Percentiles rank a stretch among this genome's conserved stretches.
Evolutionary conservation across 129 eudicot genomes (phyloP).

Genomic region (Deinandra increscens): DNA sequence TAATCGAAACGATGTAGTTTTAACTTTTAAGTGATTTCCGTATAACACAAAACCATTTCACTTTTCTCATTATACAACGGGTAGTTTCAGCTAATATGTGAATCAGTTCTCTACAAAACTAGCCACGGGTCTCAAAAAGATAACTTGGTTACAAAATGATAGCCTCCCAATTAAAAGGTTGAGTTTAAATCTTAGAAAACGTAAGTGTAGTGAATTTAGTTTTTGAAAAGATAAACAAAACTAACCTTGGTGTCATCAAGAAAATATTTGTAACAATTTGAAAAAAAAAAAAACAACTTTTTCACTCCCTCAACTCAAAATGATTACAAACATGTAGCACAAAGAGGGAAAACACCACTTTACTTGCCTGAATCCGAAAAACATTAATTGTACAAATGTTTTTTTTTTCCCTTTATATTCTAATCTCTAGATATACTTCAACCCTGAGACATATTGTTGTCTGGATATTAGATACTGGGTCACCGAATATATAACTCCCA

Average conservation of each 20-base stretch:
- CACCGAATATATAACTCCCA: conserved; percentile 83
- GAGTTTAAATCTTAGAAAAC: too few relatives aligned
- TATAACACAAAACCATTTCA: too few relatives aligned
- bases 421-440: conserved; percentile 77
- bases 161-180: too few relatives aligned
- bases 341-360: conserved; percentile 17
- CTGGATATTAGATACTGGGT: conserved; percentile 88
- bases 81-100: too few relatives aligned
- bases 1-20: too few relatives aligned
- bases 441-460: conserved; percentile 87
- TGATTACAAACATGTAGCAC: conserved; percentile 27
- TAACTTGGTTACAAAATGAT: too few relatives aligned
- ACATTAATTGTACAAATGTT: conserved; percentile 40
- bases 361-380: conserved; percentile 30
- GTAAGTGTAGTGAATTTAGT: too few relatives aligned
- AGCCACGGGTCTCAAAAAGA: too few relatives aligned
- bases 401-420: conserved; percentile 13
- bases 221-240: too few relatives aligned
- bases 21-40: too few relatives aligned
- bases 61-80: too few relatives aligned
- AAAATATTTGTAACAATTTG: background rate
- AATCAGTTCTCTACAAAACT: too few relatives aligned
- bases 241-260: background rate
- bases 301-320: background rate
- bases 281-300: background rate